These are phyloP conservation scores for Tylopilus felleus DNA, from an alignment of 768 basidiomycete species.

Conservation along the genomic window DNA sequence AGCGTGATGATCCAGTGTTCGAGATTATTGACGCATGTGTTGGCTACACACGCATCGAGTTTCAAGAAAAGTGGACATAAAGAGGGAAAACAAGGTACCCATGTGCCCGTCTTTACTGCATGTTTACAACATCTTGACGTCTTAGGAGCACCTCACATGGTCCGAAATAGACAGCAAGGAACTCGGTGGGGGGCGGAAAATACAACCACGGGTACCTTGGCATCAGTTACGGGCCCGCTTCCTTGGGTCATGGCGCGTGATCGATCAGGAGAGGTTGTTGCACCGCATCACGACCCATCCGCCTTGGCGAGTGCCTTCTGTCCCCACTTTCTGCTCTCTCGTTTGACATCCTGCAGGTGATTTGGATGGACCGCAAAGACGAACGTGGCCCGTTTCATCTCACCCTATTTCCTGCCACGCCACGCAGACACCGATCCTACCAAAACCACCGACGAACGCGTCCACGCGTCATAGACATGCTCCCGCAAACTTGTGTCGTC, in stretches of 20 bases:
- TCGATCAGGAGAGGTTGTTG: neutral
- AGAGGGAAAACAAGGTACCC: neutral
- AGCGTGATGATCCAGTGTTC: neutral
- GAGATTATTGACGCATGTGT: slow-evolving; percentile 2
- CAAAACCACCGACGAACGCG: neutral
- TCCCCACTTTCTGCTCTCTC: neutral
- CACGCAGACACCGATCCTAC: neutral
- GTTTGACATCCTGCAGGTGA: neutral
- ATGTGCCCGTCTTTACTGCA: neutral
- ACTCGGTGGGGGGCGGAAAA: neutral
- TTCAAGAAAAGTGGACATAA: neutral
- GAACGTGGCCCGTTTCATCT: neutral
- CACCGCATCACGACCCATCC: neutral
- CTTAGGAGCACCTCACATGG: neutral
- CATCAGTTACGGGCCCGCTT: neutral
- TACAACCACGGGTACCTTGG: neutral
- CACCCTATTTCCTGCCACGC: neutral
- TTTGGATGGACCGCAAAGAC: neutral
- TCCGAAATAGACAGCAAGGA: neutral
- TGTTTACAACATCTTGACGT: slow-evolving; percentile 1
- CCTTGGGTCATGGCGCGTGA: neutral
- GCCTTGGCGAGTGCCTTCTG: neutral
- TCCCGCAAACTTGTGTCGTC: neutral
- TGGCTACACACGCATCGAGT: neutral
- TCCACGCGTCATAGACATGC: neutral